Percentiles rank a stretch among this genome's conserved stretches.
Evolutionary conservation across 2,329 filamentous ascomycete genomes (phyloP).

Genomic region (Talaromyces sp.): DNA sequence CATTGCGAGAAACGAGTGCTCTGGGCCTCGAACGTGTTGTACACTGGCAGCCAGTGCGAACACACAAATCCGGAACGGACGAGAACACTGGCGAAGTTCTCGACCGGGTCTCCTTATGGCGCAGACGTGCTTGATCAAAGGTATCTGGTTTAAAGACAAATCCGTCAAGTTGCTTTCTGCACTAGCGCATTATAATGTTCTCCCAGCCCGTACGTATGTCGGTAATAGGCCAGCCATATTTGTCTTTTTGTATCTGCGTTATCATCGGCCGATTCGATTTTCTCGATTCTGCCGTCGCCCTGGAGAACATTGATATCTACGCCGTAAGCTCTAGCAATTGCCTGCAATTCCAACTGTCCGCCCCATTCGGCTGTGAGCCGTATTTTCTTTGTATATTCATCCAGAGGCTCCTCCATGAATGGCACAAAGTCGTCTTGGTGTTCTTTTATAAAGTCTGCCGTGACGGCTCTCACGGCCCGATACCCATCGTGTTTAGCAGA

Average conservation of each 20-base stretch:
- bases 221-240: conserved; percentile 92
- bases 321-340: conserved; percentile 74
- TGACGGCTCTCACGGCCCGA: conserved; percentile 62
- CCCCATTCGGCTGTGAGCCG: conserved; percentile 92
- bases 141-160: not conserved
- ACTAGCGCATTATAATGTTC: conserved; percentile 95
- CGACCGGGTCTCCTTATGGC: conserved; percentile 43
- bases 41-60: conserved; percentile 54
- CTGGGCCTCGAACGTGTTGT: conserved; percentile 43
- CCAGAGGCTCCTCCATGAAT: conserved; percentile 79
- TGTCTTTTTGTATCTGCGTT: conserved; percentile 49
- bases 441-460: conserved; percentile 70
- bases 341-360: conserved; percentile 83
- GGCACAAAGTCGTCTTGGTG: conserved; percentile 78
- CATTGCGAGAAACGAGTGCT: conserved; percentile 40
- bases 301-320: conserved; percentile 83
- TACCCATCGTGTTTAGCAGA: conserved; percentile 50
- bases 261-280: conserved; percentile 56
- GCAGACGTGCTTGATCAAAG: conserved; percentile 22
- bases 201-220: conserved; percentile 86
- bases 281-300: conserved; percentile 71
- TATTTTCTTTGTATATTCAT: conserved; percentile 69
- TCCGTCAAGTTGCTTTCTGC: conserved; percentile 29
- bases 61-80: conserved; percentile 51
- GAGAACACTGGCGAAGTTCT: conserved; percentile 33